phyloP scores from a whole-genome alignment of 345 rosid genomes.

The Eucalyptus decipiens region DNA sequence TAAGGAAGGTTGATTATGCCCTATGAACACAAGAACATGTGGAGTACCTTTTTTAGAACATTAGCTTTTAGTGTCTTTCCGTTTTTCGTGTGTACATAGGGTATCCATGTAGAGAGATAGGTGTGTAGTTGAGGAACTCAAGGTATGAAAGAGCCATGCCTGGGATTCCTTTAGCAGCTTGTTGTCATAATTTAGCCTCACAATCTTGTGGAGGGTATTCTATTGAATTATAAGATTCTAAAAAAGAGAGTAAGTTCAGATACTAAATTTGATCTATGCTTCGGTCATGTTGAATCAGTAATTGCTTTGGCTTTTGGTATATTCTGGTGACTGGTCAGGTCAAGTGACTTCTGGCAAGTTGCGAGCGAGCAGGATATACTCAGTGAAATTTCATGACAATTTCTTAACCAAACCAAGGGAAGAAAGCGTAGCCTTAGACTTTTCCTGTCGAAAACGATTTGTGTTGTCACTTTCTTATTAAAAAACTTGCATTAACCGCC shows the following conservation, averaged over 20 bases:
- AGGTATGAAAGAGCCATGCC: neutral
- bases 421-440: neutral
- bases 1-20: neutral
- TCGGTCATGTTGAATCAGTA: neutral
- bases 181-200: neutral
- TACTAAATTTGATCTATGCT: neutral
- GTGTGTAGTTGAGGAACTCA: neutral
- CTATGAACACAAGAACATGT: neutral
- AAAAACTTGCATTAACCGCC: too few species aligned
- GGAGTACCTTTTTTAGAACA: neutral
- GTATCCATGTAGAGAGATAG: neutral
- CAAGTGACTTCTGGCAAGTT: neutral
- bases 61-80: neutral
- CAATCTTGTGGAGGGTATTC: neutral
- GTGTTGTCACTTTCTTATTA: neutral
- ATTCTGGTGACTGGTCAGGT: neutral
- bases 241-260: neutral
- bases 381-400: neutral
- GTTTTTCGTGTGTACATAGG: neutral
- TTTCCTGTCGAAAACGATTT: neutral
- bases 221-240: neutral
- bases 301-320: neutral
- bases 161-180: neutral
- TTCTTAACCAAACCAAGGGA: neutral
- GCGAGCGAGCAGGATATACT: neutral